A percentile compares a stretch with the other conserved stretches of the same genome.
Evolutionary conservation across 129 eudicot genomes (phyloP).

Genomic region (Gnaphalium uliginosum): DNA sequence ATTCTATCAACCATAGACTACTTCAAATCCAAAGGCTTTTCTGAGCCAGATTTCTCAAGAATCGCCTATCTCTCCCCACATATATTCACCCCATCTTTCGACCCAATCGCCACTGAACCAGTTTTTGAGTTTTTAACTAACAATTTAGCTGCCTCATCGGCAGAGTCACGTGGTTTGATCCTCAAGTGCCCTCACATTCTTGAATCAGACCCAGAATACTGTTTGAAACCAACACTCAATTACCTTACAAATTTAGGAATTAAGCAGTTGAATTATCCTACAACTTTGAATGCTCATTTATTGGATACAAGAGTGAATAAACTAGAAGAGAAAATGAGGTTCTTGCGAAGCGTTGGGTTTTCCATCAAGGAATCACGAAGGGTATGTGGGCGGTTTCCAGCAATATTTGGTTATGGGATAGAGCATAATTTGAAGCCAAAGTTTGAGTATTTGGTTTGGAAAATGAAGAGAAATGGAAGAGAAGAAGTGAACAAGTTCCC

Average conservation of each 20-base stretch:
- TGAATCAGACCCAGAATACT: conserved; percentile 43
- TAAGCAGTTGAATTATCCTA: conserved; percentile 11
- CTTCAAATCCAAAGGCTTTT: conserved; percentile 61
- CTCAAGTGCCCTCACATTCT: conserved; percentile 52
- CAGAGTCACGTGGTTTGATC: conserved; percentile 39
- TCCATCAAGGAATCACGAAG: conserved; percentile 38
- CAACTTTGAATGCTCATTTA: conserved; percentile 59
- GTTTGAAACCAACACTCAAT: conserved; percentile 25
- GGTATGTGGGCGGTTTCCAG: conserved; percentile 59
- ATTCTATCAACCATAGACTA: conserved; percentile 47
- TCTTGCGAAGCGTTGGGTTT: conserved; percentile 46
- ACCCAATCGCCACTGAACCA: conserved; percentile 24
- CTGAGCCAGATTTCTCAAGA: conserved; percentile 44
- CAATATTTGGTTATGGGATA: conserved; percentile 60
- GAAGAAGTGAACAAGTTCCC: conserved; percentile 59
- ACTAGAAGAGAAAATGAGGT: conserved; percentile 43
- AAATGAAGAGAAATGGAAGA: conserved; percentile 39
- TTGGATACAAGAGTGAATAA: conserved; percentile 48
- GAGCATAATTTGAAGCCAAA: conserved; percentile 50
- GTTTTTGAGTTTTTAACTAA: conserved; percentile 47
- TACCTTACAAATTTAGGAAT: neutral
- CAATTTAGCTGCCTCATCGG: conserved; percentile 45
- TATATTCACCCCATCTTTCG: neutral
- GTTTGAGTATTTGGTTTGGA: conserved; percentile 45
- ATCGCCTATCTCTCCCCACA: conserved; percentile 4